Percentiles rank a stretch among this genome's conserved stretches.
phyloP scores from a whole-genome alignment of 176 grass and related monocot species.

The Ampelocalamus luodianensis region DNA sequence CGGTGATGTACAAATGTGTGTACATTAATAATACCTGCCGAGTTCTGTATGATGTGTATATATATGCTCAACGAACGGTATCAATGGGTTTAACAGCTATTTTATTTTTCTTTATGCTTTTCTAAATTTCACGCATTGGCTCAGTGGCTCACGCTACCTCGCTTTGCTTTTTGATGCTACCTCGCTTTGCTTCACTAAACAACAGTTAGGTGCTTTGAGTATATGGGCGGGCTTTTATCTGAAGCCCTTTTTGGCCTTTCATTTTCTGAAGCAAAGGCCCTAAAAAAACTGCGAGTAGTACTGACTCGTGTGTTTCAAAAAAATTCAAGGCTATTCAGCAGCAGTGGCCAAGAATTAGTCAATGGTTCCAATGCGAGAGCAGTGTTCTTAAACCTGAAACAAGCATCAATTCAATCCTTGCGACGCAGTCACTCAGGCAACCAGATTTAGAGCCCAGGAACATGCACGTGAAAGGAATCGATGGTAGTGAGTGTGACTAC shows the following conservation, averaged over 20 bases:
- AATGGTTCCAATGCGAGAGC: background rate
- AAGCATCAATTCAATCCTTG: background rate
- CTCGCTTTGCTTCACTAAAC: conserved; percentile 14
- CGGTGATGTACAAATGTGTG: background rate
- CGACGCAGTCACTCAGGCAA: background rate
- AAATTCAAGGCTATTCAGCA: background rate
- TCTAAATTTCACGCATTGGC: conserved; percentile 34
- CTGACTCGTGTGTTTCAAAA: background rate
- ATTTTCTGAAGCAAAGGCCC: conserved; percentile 49
- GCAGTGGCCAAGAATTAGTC: background rate
- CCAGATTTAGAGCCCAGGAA: background rate
- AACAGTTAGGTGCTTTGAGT: conserved; percentile 36
- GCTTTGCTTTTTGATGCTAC: background rate
- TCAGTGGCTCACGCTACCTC: conserved; percentile 30
- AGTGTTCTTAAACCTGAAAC: background rate
- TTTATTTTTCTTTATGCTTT: background rate
- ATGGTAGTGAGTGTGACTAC: background rate
- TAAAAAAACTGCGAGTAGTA: background rate
- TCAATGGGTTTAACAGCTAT: background rate
- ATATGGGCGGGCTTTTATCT: background rate
- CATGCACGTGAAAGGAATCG: background rate
- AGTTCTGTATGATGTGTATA: background rate
- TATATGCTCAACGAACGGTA: background rate
- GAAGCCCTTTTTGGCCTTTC: background rate
- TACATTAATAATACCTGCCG: background rate